Evolutionary conservation across 306 rosid genomes (phyloP).

Genomic region (Cucurbita maxima): DNA sequence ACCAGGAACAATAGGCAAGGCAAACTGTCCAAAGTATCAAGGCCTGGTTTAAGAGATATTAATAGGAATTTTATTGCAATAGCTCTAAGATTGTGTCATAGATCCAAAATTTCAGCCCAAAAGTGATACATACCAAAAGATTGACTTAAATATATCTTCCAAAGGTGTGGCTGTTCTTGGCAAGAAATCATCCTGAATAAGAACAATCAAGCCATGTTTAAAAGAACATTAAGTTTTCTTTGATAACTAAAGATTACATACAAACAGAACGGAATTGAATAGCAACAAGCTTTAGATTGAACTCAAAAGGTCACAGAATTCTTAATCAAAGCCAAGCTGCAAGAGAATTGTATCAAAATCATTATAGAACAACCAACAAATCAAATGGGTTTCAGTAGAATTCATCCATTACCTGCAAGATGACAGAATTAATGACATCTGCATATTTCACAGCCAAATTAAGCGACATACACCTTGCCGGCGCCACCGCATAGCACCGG

Average conservation of each 20-base stretch:
- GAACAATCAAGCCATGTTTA: neutral
- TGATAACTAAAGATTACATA: neutral
- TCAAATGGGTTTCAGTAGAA: neutral
- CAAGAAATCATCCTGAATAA: constrained; percentile 82
- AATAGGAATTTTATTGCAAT: constrained; percentile 23
- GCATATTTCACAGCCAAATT: constrained; percentile 93
- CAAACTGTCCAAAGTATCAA: constrained; percentile 78
- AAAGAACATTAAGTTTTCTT: neutral
- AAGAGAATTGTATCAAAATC: neutral
- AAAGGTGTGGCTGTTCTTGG: constrained; percentile 89
- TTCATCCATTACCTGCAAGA: constrained; percentile 46
- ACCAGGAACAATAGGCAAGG: constrained; percentile 82
- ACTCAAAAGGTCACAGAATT: neutral
- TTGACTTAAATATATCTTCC: constrained; percentile 81
- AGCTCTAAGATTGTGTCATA: constrained; percentile 3
- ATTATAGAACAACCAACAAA: neutral
- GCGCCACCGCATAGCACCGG: constrained; percentile 64
- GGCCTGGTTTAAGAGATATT: constrained; percentile 49
- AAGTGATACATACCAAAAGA: constrained; percentile 54
- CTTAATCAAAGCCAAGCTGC: neutral
- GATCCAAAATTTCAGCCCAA: neutral
- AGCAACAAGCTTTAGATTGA: neutral
- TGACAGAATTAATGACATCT: constrained; percentile 59
- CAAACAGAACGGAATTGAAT: neutral
- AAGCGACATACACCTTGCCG: constrained; percentile 88